Percentiles rank a stretch among this genome's conserved stretches.
Conservation (phyloP, 371 early-diverging fungal genomes). For the Mortierella sp. region DNA sequence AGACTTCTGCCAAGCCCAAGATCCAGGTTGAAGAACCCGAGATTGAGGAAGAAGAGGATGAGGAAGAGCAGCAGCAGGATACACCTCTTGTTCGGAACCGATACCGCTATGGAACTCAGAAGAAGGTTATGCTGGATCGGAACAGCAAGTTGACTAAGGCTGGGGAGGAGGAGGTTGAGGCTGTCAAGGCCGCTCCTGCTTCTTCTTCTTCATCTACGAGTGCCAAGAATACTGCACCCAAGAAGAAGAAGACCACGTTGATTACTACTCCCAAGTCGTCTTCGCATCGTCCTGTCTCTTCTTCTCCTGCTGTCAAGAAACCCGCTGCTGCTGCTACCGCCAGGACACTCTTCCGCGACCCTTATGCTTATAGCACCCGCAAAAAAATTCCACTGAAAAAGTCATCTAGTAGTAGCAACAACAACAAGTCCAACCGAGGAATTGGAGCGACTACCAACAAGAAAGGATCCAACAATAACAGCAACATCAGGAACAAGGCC, state of each 20-base stretch:
- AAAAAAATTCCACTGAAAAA: background rate
- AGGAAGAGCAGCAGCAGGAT: background rate
- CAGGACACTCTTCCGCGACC: background rate
- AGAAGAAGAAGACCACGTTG: background rate
- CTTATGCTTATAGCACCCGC: background rate
- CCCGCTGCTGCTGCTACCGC: background rate
- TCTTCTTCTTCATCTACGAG: background rate
- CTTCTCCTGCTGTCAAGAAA: background rate
- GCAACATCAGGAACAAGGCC: background rate
- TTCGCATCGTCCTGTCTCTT: background rate
- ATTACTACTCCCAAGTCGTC: background rate
- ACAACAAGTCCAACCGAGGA: background rate
- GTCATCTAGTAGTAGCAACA: background rate
- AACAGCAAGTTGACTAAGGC: background rate
- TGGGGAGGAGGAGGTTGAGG: background rate
- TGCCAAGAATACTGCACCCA: background rate
- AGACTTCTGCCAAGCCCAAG: background rate
- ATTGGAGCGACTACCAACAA: background rate
- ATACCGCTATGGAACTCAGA: constrained; percentile 15
- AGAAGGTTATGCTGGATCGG: background rate
- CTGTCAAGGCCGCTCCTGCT: background rate
- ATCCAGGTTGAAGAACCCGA: background rate
- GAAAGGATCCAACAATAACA: background rate
- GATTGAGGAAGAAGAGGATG: background rate
- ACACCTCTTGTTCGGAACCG: background rate